Evolutionary conservation across 208 protist species (phyloP).

Genomic region (Crithidia fasciculata): DNA sequence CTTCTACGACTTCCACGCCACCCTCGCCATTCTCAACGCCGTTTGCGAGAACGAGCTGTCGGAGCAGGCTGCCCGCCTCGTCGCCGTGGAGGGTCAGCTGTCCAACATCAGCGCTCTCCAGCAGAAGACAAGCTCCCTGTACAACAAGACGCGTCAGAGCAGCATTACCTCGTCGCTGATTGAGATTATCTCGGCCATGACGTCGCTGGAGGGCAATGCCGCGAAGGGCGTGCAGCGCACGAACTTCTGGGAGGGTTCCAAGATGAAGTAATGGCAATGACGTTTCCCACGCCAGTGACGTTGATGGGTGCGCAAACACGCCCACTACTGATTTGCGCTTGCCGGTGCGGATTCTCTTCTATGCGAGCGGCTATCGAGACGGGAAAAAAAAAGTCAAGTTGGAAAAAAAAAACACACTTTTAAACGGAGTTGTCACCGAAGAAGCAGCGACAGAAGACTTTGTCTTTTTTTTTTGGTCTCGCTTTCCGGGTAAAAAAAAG

Average conservation of each 20-base stretch:
- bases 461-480: background rate
- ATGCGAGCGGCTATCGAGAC: background rate
- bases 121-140: slow-evolving; percentile 87
- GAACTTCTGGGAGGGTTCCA: slow-evolving; percentile 86
- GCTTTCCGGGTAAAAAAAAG: background rate
- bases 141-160: slow-evolving; percentile 92
- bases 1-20: slow-evolving; percentile 92
- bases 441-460: background rate
- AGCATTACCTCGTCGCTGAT: slow-evolving; percentile 91
- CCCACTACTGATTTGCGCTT: background rate
- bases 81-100: slow-evolving; percentile 90
- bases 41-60: slow-evolving; percentile 92
- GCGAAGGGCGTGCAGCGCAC: slow-evolving; percentile 80
- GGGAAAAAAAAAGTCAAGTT: background rate
- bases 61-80: slow-evolving; percentile 88
- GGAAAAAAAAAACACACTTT: background rate
- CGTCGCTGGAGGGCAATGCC: slow-evolving; percentile 82
- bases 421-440: background rate
- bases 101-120: slow-evolving; percentile 88
- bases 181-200: slow-evolving; percentile 93
- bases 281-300: background rate
- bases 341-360: background rate
- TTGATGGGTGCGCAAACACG: background rate
- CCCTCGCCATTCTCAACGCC: slow-evolving; percentile 83
- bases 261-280: slow-evolving; percentile 43